Evolutionary conservation across 2,329 filamentous ascomycete species (phyloP).

Genomic region (Arachnopeziza araneosa): DNA sequence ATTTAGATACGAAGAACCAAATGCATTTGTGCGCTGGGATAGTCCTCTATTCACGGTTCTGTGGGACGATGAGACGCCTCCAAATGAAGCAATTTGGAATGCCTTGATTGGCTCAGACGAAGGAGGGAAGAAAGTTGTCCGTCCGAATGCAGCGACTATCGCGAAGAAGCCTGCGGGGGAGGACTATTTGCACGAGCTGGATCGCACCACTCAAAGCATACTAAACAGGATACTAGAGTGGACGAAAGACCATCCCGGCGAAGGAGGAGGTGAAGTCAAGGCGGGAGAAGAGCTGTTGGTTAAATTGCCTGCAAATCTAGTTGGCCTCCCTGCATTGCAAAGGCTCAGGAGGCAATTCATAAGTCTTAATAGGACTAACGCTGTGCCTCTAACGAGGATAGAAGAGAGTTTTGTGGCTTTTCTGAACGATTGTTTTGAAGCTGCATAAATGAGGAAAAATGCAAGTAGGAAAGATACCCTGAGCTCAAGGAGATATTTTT

Average conservation of each 20-base stretch:
- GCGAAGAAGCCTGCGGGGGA: constrained; percentile 56
- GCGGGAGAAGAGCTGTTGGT: constrained; percentile 48
- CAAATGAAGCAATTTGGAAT: constrained; percentile 70
- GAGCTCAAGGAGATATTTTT: background rate
- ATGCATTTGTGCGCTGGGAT: constrained; percentile 80
- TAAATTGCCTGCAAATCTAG: constrained; percentile 58
- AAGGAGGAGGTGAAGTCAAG: constrained; percentile 53
- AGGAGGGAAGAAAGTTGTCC: constrained; percentile 56
- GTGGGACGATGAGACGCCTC: constrained; percentile 66
- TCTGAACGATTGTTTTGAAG: constrained; percentile 58
- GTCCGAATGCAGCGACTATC: constrained; percentile 71
- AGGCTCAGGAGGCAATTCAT: constrained; percentile 73
- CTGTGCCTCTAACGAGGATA: constrained; percentile 49
- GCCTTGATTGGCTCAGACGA: constrained; percentile 54
- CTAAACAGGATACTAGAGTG: constrained; percentile 64
- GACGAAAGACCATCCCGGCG: constrained; percentile 57
- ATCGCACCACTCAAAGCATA: constrained; percentile 72
- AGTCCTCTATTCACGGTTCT: constrained; percentile 74
- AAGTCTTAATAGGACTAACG: constrained; percentile 65
- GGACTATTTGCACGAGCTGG: constrained; percentile 75
- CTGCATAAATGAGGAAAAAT: constrained; percentile 8
- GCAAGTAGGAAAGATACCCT: background rate
- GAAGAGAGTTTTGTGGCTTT: constrained; percentile 61
- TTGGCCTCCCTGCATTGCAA: constrained; percentile 72
- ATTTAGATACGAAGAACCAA: constrained; percentile 81